Evolutionary conservation across 495 filamentous ascomycete species (phyloP), one percentile per base, ranked within the genome.

Genomic region (Massariosphaeria phaeospora): DNA sequence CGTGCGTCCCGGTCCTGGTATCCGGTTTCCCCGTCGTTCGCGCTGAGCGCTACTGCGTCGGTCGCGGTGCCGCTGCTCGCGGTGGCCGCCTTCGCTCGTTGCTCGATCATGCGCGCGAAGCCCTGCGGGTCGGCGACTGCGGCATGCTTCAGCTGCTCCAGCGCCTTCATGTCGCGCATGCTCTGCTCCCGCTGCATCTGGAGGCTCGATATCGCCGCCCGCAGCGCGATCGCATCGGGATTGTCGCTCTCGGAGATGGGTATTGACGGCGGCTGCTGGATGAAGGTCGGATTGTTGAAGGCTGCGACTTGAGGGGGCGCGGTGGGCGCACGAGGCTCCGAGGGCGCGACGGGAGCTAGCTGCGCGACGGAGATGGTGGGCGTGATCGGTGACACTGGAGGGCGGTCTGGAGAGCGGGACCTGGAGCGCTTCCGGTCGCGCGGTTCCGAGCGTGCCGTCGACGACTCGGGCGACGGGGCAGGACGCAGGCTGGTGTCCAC

Each of bases 131-230:
- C 76, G 17, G 72, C 74, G 0, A 84, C 70, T 2, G 88, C 90
- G 0, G 74, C 74, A 11, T 71, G 66, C 64, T 88, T 88, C 51
- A 84, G 75, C 43, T 71, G 66, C 56, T 83, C 75, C 13, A 95
- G 72, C 0, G 74, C 69, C 52, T 74, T 74, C 35, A 95, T 80
- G 67, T 95, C 89, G 17, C 75, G 74, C n/a, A 79, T 65, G 13
- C 84, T 83, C 66, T 86, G 86, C 57, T 83, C 78, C 40, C 84
- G 84, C 70, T 96, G 90, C 38, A 93, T 71, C 71, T 91, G 87
- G 27, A 96, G 73, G 39, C 94, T 83, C 2, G 84, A 81, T 59
- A 95, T 86, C 2, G 89, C 84, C 18, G 84, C 83, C 31, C 83
- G 80, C 24, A 96, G 74, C 2, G 90, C 90, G 20, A 94, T 83